Evolutionary conservation across 805 yeast species (phyloP).

Genomic region (Candida verbasci): DNA sequence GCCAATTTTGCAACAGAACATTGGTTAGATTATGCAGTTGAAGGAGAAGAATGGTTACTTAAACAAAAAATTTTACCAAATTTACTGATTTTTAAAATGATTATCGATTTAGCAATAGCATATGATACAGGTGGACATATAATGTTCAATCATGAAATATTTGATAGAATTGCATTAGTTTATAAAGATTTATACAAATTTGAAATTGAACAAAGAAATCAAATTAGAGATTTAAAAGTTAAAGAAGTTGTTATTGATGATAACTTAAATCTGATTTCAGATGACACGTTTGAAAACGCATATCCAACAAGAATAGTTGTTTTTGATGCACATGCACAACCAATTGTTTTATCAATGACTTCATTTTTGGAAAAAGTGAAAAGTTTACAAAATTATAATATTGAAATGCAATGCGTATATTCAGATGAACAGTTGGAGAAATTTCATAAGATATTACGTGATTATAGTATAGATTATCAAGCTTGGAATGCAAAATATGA

Average conservation of each 20-base stretch:
- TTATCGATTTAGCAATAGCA: conserved; percentile 43
- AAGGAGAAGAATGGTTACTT: conserved; percentile 48
- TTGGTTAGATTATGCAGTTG: conserved; percentile 51
- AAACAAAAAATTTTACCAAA: conserved; percentile 47
- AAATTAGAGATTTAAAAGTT: conserved; percentile 23
- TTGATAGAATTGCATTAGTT: conserved; percentile 27
- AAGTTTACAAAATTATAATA: conserved; percentile 1
- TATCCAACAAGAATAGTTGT: conserved; percentile 54
- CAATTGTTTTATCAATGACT: conserved; percentile 26
- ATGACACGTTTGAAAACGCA: conserved; percentile 45
- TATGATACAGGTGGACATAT: conserved; percentile 28
- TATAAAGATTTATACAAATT: conserved; percentile 28
- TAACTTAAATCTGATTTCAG: conserved; percentile 44
- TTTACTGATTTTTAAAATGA: conserved; percentile 47
- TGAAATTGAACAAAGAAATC: conserved; percentile 42
- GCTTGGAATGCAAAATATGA: conserved; percentile 51
- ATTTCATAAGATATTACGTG: conserved; percentile 30
- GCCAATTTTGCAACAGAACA: conserved; percentile 51
- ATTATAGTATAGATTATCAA: conserved; percentile 42
- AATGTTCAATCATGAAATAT: conserved; percentile 31
- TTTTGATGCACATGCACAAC: conserved; percentile 21
- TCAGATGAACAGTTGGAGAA: conserved; percentile 50
- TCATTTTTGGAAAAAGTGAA: conserved; percentile 20
- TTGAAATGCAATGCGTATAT: conserved; percentile 44
- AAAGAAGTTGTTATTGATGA: conserved; percentile 26